Conservation (phyloP, 257 asterid species). For the Rehmannia glutinosa region DNA sequence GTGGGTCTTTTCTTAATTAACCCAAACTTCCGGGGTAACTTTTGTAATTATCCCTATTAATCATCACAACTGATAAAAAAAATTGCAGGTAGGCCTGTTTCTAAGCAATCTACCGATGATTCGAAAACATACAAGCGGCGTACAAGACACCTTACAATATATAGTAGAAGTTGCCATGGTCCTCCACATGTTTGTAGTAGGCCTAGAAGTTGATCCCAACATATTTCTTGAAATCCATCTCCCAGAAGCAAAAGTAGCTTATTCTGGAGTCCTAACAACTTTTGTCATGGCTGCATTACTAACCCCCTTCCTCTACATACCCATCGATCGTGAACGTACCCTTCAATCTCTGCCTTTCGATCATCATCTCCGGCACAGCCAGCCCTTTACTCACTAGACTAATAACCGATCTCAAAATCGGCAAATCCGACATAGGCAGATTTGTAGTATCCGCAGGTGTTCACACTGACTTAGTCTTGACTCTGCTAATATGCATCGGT, state of each 20-base stretch:
- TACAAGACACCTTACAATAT: conserved; percentile 47
- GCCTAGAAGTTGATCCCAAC: conserved; percentile 80
- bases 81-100: conserved; percentile 74
- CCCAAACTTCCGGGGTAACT: no score
- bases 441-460: conserved; percentile 75
- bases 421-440: conserved; percentile 84
- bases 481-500: conserved; percentile 56
- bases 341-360: conserved; percentile 60
- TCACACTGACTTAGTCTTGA: conserved; percentile 60
- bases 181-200: conserved; percentile 83
- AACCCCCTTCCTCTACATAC: conserved; percentile 43
- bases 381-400: conserved; percentile 61
- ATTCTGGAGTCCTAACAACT: conserved; percentile 56
- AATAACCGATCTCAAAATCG: conserved; percentile 82
- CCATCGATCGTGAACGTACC: conserved; percentile 28
- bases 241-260: conserved; percentile 78
- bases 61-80: no score
- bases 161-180: conserved; percentile 86
- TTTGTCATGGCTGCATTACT: conserved; percentile 52
- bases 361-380: conserved; percentile 64
- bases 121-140: conserved; percentile 28
- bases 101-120: conserved; percentile 58
- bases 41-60: no score
- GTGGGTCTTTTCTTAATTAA: no score
- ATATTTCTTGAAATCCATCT: conserved; percentile 59